Evolutionary conservation across 163 green algal genomes (phyloP), one percentile per base, ranked within the genome.

Genomic region (Coccomyxa subellipsoidea): DNA sequence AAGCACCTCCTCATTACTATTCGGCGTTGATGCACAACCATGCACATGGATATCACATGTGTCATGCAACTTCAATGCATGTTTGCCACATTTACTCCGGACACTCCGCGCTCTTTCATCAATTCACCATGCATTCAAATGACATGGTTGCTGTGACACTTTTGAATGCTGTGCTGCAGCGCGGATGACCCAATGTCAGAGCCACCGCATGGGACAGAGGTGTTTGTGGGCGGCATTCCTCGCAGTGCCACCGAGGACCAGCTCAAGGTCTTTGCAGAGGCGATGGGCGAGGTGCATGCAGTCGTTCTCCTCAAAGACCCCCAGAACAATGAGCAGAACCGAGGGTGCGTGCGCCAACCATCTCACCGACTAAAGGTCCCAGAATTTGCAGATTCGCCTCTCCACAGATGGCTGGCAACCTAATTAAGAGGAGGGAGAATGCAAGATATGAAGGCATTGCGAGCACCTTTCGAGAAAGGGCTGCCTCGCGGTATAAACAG

Each of bases 281-380:
- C 88, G 76, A 76, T 73, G 38, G 89, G 89, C 29, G 85, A 90
- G 71, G 87, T 88, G 59, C 76, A 73, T 35, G 31, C 23, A 8
- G 83, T 93, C 23, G 87, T 87, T 23, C 69, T 96, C 18, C 86
- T 91, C 34, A 90, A 89, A 71, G 89, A 95, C 85, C 88, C 85
- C 0, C 83, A 87, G 72, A 91, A 88, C 80, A 53, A 37, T 27
- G 86, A 85, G 18, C 83, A 89, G 79, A 90, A 90, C 70, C 70
- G 80, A 79, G 95, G 81, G 81, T 81, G 40, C 4, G 47, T 23
- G 47, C 47, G 21, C 47, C 47, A 59, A 27, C 4, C 23, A 27
- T 18, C 2, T 59, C 47, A 12, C 47, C 47, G 23, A 12, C 47
- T 8, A 27, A 18, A 18, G 5, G 4, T 59, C 1, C 23, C 47